These are phyloP conservation scores for Gossypium sturtianum DNA, from an alignment of 345 rosid species.

Conservation along the genomic window DNA sequence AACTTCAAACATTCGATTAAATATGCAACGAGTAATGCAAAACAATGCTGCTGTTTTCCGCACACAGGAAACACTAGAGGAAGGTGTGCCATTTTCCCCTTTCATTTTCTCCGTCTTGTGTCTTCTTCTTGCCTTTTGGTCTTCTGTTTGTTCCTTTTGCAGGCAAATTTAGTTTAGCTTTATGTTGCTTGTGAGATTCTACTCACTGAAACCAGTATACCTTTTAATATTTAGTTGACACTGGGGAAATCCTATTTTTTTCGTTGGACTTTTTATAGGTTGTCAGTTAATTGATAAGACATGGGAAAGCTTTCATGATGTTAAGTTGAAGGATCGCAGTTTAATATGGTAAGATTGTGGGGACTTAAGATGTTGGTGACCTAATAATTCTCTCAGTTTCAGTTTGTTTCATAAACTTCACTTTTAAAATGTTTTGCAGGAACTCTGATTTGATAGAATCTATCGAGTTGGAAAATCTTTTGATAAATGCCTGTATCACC, in stretches of 20 bases:
- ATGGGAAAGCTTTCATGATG: constrained; percentile 86
- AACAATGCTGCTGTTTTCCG: constrained; percentile 98
- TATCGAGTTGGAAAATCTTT: constrained; percentile 89
- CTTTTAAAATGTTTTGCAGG: constrained; percentile 37
- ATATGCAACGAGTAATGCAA: constrained; percentile 98
- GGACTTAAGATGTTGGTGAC: constrained; percentile 6
- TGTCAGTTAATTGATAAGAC: constrained; percentile 83
- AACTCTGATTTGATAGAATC: constrained; percentile 96
- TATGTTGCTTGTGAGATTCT: neutral
- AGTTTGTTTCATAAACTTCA: constrained; percentile 10
- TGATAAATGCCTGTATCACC: constrained; percentile 92
- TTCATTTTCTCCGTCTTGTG: neutral
- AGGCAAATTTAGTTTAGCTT: neutral
- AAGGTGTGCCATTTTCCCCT: constrained; percentile 41
- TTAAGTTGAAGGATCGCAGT: constrained; percentile 74
- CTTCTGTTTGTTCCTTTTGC: neutral
- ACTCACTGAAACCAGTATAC: neutral
- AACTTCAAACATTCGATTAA: constrained; percentile 78
- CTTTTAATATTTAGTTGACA: neutral
- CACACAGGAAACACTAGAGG: constrained; percentile 92
- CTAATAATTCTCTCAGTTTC: constrained; percentile 11
- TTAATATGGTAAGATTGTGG: constrained; percentile 65
- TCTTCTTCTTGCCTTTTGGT: neutral
- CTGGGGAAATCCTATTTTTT: neutral
- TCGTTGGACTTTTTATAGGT: constrained; percentile 36